phyloP scores from a whole-genome alignment of 257 asterid species.

The Plantago ovata region DNA sequence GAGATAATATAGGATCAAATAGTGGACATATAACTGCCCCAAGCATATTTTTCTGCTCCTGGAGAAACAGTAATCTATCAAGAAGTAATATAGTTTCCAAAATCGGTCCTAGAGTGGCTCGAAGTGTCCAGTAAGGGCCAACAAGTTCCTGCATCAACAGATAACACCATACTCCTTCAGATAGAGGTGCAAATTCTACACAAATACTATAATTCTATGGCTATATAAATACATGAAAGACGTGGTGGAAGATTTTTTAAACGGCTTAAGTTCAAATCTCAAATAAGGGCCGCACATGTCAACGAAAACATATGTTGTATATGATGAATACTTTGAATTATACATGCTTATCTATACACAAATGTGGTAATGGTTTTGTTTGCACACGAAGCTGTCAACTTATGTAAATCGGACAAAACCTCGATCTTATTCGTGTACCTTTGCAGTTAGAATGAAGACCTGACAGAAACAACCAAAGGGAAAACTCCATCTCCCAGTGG shows the following conservation, averaged over 20 bases:
- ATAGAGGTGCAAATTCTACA: neutral
- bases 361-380: neutral
- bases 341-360: neutral
- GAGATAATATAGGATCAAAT: constrained; percentile 78
- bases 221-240: constrained; percentile 5
- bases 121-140: constrained; percentile 95
- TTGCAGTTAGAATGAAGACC: neutral
- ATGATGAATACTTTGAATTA: neutral
- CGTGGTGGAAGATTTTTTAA: neutral
- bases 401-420: neutral
- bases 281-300: too few relatives aligned
- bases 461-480: neutral
- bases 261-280: too few relatives aligned
- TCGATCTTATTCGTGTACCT: neutral
- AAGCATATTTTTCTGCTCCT: constrained; percentile 51
- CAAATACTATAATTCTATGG: neutral
- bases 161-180: constrained; percentile 13
- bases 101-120: constrained; percentile 83
- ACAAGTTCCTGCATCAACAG: constrained; percentile 56
- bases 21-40: constrained; percentile 54
- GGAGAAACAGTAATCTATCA: constrained; percentile 80
- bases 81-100: constrained; percentile 82
- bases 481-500: neutral
- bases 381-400: neutral
- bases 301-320: too few relatives aligned